Conservation (phyloP, 331 rosid genomes). For the Spiraea crenata region DNA sequence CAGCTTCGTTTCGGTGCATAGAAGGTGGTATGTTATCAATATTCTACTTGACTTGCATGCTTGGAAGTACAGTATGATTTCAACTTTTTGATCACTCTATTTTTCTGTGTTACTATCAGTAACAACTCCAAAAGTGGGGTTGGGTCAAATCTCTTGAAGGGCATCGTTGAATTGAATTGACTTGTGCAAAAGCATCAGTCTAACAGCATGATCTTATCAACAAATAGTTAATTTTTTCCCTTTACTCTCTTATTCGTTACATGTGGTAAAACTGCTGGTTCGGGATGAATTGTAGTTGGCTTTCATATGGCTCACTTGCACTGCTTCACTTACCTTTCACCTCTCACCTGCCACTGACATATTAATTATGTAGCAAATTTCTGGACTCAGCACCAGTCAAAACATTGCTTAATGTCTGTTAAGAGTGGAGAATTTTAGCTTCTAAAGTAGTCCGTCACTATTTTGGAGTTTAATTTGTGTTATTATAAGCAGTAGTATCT, state of each 20-base stretch:
- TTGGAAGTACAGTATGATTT: background rate
- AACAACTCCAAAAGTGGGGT: background rate
- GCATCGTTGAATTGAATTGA: background rate
- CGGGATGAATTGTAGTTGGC: background rate
- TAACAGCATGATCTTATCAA: conserved; percentile 9
- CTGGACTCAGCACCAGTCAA: background rate
- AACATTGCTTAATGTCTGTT: background rate
- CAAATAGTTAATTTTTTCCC: background rate
- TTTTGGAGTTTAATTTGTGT: background rate
- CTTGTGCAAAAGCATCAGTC: background rate
- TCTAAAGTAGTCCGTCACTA: background rate
- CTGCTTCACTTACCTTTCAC: background rate
- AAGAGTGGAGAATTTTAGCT: background rate
- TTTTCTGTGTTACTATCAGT: background rate
- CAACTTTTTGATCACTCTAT: background rate
- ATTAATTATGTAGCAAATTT: background rate
- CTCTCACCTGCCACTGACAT: background rate
- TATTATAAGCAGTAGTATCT: background rate
- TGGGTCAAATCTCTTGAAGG: background rate
- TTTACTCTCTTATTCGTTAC: background rate
- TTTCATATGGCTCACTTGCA: background rate
- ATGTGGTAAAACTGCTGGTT: background rate
- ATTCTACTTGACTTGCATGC: background rate
- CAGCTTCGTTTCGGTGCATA: background rate
- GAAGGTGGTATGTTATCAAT: background rate